Conservation (phyloP, 768 basidiomycete genomes). For the Mycena venus region DNA sequence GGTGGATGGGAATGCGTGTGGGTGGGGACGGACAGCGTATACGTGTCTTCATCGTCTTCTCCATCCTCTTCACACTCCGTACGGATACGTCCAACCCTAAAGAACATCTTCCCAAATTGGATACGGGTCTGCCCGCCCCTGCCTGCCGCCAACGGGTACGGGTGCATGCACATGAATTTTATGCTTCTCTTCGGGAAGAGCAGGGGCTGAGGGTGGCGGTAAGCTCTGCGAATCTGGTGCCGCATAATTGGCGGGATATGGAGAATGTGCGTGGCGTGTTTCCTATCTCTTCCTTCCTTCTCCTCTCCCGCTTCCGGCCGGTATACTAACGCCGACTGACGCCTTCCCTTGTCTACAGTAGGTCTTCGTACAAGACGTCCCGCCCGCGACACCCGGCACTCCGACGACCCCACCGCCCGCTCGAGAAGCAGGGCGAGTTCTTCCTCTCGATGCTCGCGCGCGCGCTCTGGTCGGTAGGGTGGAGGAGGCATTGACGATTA, state of each 20-base stretch:
- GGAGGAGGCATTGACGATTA: conserved; percentile 20
- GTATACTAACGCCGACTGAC: neutral
- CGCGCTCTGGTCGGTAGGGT: conserved; percentile 22
- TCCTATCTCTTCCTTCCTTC: neutral
- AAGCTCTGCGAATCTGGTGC: conserved; percentile 72
- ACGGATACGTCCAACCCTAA: conserved; percentile 40
- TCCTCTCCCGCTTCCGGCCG: neutral
- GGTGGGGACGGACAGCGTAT: conserved; percentile 43
- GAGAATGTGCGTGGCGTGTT: conserved; percentile 66
- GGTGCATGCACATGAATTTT: conserved; percentile 65
- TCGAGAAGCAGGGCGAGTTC: conserved; percentile 20
- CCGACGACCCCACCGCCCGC: neutral
- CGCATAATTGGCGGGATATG: conserved; percentile 75
- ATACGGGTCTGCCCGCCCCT: conserved; percentile 61
- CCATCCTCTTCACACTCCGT: too few relatives aligned
- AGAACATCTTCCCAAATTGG: conserved; percentile 65
- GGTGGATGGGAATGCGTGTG: conserved; percentile 57
- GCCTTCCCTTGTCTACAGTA: too few relatives aligned
- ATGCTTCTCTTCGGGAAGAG: conserved; percentile 69
- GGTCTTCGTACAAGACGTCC: conserved; percentile 75
- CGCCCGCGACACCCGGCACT: neutral
- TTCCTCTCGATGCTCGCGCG: conserved; percentile 23
- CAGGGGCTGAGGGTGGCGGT: conserved; percentile 70
- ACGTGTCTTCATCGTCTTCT: neutral
- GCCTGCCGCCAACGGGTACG: conserved; percentile 50